Evolutionary conservation across 331 rosid species (phyloP).

Genomic region (Telfairia occidentalis): DNA sequence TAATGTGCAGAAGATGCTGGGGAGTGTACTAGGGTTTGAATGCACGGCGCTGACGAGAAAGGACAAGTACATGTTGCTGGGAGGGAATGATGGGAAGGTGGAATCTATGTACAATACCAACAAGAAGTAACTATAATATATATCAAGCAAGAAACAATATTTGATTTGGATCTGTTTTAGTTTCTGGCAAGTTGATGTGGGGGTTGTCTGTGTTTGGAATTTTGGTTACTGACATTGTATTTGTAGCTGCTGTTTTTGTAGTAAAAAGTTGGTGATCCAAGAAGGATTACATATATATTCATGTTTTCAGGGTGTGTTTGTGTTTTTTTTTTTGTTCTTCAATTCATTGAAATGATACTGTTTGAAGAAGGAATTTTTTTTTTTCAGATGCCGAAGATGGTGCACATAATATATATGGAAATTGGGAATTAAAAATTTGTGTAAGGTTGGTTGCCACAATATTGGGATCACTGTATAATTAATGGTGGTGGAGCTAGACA

Average conservation of each 20-base stretch:
- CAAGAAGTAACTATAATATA: slow-evolving; percentile 18
- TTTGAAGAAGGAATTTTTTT: too few relatives aligned
- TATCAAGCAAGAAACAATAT: background rate
- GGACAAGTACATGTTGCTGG: slow-evolving; percentile 75
- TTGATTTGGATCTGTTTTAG: background rate
- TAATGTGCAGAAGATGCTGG: slow-evolving; percentile 48
- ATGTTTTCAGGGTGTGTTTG: background rate
- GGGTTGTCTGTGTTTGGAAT: background rate
- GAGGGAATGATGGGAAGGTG: slow-evolving; percentile 88
- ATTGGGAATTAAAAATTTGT: too few relatives aligned
- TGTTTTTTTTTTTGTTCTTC: background rate
- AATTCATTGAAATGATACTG: background rate
- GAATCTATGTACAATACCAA: slow-evolving; percentile 37
- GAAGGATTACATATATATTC: background rate
- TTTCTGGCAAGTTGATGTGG: background rate
- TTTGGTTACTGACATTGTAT: background rate
- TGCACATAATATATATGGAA: too few relatives aligned
- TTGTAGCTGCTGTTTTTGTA: background rate
- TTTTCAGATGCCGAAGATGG: too few relatives aligned
- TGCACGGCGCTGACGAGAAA: slow-evolving; percentile 72
- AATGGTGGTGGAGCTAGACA: background rate
- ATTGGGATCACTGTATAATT: background rate
- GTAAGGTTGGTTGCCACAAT: background rate
- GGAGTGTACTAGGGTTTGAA: slow-evolving; percentile 74
- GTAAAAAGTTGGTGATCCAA: background rate